Evolutionary conservation across 176 grass and related monocot species (phyloP), one percentile per base, ranked within the genome.

Genomic region (Juncus inflexus): DNA sequence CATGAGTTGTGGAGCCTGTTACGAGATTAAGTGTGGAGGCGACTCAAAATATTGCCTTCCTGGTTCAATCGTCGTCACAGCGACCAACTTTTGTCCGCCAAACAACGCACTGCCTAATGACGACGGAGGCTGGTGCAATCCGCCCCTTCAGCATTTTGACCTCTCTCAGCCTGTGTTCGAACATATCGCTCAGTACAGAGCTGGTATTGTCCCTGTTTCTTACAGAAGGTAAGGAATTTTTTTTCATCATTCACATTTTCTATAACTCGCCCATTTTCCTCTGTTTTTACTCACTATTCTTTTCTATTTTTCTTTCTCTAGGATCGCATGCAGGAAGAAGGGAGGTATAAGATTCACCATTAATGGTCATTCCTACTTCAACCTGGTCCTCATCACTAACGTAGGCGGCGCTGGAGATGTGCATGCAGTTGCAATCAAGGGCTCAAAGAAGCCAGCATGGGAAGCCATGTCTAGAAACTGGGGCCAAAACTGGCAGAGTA

Each of bases 401-500:
- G 90, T 95, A 2, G 90, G 83, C 50, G 90, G 86, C 45, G 59
- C 86, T 2, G 90, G 90, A 5, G 90, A 95, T 50, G 90, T 95
- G 43, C 86, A 90, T 19, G 50, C 90, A 0, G 86, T 79, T 4
- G 16, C 86, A 3, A 84, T 95, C 5, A 90, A 84, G 66, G 63
- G 55, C 0, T 76, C 81, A 2, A 79, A 67, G 42, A 78, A 73
- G 0, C 3, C 73, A 0, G 65, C 35, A 5, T 95, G 90, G 90
- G 77, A 90, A 43, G 47, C 83, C 0, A 62, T 95, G 59, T 90
- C 90, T 2, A 83, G 80, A 28, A 95, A 95, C 74, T 95, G 90
- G 90, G 90, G 90, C 11, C 90, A 95, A 74, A 95, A 95, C 83
- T 95, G 90, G 90, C 90, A 95, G 86, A 95, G 66, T 66, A 83